These are phyloP conservation scores for Zoysia matrella DNA, from an alignment of 202 grass and related monocot genomes.

Conservation along the genomic window DNA sequence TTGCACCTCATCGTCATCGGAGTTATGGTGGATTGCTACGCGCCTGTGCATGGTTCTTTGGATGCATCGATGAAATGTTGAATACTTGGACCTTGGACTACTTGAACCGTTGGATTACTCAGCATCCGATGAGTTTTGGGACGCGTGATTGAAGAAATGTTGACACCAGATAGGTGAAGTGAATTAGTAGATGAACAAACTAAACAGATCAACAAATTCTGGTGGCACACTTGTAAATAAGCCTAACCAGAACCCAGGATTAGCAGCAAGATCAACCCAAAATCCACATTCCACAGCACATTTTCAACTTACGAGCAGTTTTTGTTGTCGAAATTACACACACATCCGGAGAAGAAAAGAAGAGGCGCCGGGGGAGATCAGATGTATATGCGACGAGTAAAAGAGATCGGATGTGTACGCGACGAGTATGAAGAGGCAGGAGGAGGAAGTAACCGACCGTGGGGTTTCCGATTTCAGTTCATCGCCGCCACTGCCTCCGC, in stretches of 20 bases:
- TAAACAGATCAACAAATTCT: conserved; percentile 7
- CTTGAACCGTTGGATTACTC: too few relatives aligned
- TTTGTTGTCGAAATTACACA: conserved; percentile 32
- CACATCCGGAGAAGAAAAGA: too few relatives aligned
- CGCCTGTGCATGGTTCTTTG: neutral
- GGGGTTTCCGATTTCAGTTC: conserved; percentile 10
- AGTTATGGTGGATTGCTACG: conserved; percentile 19
- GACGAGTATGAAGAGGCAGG: too few relatives aligned
- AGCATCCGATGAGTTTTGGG: neutral
- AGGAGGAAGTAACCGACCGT: neutral
- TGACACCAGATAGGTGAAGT: neutral
- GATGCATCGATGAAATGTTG: neutral
- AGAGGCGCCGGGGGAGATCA: too few relatives aligned
- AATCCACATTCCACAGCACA: conserved; percentile 36
- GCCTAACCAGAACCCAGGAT: neutral
- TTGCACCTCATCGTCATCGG: neutral
- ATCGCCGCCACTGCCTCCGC: neutral
- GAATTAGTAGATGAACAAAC: neutral
- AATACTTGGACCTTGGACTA: neutral
- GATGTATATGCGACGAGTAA: too few relatives aligned
- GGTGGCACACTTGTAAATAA: neutral
- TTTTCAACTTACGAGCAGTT: conserved; percentile 5
- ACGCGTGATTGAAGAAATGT: neutral
- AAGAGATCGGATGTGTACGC: too few relatives aligned
- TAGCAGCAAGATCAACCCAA: conserved; percentile 17